phyloP scores from a whole-genome alignment of 2,329 filamentous ascomycete genomes.

The Lachnellula hyalina region DNA sequence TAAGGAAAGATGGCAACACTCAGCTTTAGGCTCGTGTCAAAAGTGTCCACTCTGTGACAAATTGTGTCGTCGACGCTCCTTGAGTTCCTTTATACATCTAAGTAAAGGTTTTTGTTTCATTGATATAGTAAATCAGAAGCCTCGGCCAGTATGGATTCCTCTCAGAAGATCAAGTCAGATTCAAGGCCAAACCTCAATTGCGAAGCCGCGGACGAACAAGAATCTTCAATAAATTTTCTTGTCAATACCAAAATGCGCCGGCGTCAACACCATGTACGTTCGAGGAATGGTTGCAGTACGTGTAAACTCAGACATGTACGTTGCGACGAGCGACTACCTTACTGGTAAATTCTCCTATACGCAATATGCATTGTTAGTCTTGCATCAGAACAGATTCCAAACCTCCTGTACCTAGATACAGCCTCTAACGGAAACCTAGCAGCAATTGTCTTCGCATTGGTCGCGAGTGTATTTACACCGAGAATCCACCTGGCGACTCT shows the following conservation, averaged over 20 bases:
- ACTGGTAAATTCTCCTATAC: slow-evolving; percentile 9
- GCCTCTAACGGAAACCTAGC: not conserved
- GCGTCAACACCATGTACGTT: slow-evolving; percentile 13
- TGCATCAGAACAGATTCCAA: not conserved
- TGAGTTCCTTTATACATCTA: not conserved
- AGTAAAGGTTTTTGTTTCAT: too few species aligned
- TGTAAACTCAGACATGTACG: slow-evolving; percentile 19
- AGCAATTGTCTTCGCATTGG: not conserved
- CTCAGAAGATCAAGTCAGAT: not conserved
- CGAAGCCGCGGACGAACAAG: not conserved
- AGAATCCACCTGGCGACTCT: slow-evolving; percentile 1
- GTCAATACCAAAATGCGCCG: slow-evolving; percentile 1
- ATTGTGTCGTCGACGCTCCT: not conserved
- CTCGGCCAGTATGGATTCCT: too few species aligned
- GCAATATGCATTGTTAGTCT: not conserved
- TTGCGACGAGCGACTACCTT: slow-evolving; percentile 17
- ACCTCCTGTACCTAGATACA: too few species aligned
- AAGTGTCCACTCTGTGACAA: not conserved
- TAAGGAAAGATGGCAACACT: not conserved
- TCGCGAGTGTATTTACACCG: not conserved
- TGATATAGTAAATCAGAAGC: too few species aligned
- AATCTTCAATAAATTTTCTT: not conserved
- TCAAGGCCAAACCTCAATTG: not conserved
- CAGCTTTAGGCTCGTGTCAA: not conserved
- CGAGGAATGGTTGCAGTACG: slow-evolving; percentile 16